These are phyloP conservation scores for Prototheca wickerhamii DNA, from an alignment of 163 green algal species.

Conservation along the genomic window DNA sequence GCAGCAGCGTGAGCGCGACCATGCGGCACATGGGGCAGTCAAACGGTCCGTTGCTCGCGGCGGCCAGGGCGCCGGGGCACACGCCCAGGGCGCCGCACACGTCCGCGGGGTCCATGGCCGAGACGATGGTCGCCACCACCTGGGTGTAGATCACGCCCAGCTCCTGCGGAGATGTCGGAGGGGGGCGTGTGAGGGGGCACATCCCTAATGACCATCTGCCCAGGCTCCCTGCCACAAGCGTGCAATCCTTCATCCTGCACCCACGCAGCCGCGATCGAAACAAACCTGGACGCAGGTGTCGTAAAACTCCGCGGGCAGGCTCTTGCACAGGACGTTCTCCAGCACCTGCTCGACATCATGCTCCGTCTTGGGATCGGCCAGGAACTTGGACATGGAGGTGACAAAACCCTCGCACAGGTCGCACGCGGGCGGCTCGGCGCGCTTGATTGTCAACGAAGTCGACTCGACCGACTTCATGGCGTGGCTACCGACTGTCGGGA, in stretches of 20 bases:
- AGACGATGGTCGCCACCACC: background rate
- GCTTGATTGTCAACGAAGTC: too few species aligned
- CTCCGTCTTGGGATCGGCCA: conserved; percentile 17
- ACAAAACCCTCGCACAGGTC: conserved; percentile 13
- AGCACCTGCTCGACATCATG: conserved; percentile 1
- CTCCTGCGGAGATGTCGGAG: background rate
- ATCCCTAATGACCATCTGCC: too few species aligned
- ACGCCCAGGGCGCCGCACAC: conserved; percentile 10
- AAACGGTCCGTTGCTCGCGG: background rate
- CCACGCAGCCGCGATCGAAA: background rate
- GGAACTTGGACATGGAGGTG: conserved; percentile 7
- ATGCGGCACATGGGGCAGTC: conserved; percentile 29
- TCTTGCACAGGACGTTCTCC: conserved; percentile 5
- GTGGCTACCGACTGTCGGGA: too few species aligned
- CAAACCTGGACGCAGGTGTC: conserved; percentile 18
- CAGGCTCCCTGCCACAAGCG: too few species aligned
- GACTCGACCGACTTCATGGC: too few species aligned
- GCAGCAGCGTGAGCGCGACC: conserved; percentile 9
- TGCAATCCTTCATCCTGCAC: too few species aligned
- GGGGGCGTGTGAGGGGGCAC: background rate
- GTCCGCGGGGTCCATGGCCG: conserved; percentile 3
- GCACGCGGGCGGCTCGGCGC: background rate
- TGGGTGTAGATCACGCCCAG: conserved; percentile 1
- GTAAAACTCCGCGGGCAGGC: conserved; percentile 9
- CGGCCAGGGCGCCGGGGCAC: background rate